phyloP scores from a whole-genome alignment of 768 basidiomycete genomes.

The Hericium rajendrae region DNA sequence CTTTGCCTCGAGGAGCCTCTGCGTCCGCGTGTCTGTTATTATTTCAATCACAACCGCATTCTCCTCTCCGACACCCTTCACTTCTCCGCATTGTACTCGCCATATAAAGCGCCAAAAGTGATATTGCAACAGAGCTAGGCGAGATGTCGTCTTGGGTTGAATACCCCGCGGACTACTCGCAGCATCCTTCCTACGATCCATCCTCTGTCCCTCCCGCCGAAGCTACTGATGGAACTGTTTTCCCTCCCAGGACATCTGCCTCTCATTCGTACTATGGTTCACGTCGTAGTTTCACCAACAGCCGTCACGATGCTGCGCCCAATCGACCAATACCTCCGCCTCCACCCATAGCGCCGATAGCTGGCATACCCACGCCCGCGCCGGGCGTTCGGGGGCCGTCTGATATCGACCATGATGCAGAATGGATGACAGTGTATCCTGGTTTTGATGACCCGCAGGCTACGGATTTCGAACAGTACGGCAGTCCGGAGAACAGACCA shows the following conservation, averaged over 20 bases:
- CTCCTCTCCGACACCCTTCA: too few species aligned
- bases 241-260: too few species aligned
- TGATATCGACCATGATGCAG: conserved; percentile 3
- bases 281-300: conserved; percentile 3
- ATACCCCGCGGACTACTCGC: background rate
- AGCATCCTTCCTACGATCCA: background rate
- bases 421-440: conserved; percentile 10
- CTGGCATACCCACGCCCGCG: conserved; percentile 1
- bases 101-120: too few species aligned
- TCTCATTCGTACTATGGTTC: too few species aligned
- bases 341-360: conserved; percentile 7
- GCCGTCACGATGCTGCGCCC: conserved; percentile 3
- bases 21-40: too few species aligned
- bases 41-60: too few species aligned
- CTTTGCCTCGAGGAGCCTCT: too few species aligned
- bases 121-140: too few species aligned
- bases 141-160: background rate
- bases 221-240: too few species aligned
- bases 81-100: too few species aligned
- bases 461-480: conserved; percentile 2
- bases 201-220: too few species aligned
- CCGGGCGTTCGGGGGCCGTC: background rate
- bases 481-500: background rate
- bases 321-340: conserved; percentile 4
- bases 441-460: background rate